Percentiles rank a stretch among this genome's conserved stretches.
These are phyloP conservation scores for Solanum chmielewskii DNA, from an alignment of 257 asterid genomes.

Conservation along the genomic window DNA sequence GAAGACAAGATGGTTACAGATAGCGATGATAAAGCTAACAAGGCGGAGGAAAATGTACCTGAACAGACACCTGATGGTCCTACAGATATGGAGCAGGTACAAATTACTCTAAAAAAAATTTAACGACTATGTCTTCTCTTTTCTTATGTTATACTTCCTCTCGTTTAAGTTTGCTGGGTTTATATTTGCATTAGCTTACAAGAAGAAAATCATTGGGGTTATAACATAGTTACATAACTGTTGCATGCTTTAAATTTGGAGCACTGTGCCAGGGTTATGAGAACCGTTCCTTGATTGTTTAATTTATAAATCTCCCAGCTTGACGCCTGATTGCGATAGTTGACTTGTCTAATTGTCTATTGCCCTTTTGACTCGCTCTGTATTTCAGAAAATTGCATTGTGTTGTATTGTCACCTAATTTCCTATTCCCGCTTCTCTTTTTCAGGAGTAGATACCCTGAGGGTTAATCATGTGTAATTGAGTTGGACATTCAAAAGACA, in stretches of 20 bases:
- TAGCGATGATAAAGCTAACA: slow-evolving; percentile 27
- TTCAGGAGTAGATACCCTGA: background rate
- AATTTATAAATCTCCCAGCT: background rate
- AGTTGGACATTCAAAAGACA: background rate
- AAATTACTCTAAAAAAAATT: background rate
- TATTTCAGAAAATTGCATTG: background rate
- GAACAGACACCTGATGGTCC: slow-evolving; percentile 46
- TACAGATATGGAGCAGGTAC: slow-evolving; percentile 80
- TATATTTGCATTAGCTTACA: background rate
- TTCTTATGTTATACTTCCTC: background rate
- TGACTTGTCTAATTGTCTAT: background rate
- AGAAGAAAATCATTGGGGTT: background rate
- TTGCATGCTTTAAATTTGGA: background rate
- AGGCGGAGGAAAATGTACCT: slow-evolving; percentile 27
- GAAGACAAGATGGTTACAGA: slow-evolving; percentile 54
- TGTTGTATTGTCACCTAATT: background rate
- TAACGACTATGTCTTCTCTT: background rate
- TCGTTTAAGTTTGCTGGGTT: background rate
- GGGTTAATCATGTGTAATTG: background rate
- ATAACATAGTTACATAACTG: background rate
- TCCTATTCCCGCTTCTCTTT: background rate
- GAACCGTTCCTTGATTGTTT: background rate
- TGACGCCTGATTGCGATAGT: background rate
- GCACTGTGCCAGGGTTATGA: background rate
- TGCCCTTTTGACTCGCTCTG: background rate